Base-by-base conservation (phyloP, 192 early-diverging fungal genomes). In the Hyaloraphidium curvatum region DNA sequence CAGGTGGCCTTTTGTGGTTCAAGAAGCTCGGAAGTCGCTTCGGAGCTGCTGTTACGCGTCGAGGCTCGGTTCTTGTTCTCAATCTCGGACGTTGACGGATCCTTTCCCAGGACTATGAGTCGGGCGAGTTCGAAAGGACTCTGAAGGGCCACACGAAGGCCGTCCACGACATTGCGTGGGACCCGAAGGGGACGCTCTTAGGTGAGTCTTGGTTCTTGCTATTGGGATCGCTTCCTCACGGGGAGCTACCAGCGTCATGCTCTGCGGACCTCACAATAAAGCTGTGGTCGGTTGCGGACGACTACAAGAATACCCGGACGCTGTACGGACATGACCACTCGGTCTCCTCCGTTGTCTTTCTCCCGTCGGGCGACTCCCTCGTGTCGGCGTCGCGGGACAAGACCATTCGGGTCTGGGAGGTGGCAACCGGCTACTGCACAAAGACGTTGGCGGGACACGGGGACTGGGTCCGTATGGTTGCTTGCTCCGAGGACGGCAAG, bases 111-210 rank as follows among this genome's bases (percentile, higher is more conserved):
- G n/a, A 96, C 69, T 80, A 82, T 41, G 92, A 97, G 61, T 77
- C 88, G 11, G 91, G 86, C 33, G 83, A 84, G 35, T 91, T 84
- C 67, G 92, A 95, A 63, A 65, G 83, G 29, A 89, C 92, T 0
- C 66, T 97, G 3, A 91, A 91, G 59, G 91, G 92, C 31, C 92
- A 97, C 60, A 97, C 92, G 1, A 91, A 93, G 56, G 71, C 89
- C 11, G 88, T 97, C n/a, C 83, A 86, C 59, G 84, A 84, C 75
- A 51, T 96, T 23, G 71, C 76, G 0, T 95, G 87, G 65, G 87
- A 86, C 58, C 40, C 77, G 9, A 86, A 88, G 50, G 91, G 92
- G 31, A 71, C 76, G 3, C 69, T 80, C 43, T 63, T 92, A 40
- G 80, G 84, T 87, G 74, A 55, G 62, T 27, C n/a, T 58, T 35